Percentiles rank a stretch among this genome's conserved stretches.
phyloP scores from a whole-genome alignment of 2,329 filamentous ascomycete species.

The Penicillium corylophilum region DNA sequence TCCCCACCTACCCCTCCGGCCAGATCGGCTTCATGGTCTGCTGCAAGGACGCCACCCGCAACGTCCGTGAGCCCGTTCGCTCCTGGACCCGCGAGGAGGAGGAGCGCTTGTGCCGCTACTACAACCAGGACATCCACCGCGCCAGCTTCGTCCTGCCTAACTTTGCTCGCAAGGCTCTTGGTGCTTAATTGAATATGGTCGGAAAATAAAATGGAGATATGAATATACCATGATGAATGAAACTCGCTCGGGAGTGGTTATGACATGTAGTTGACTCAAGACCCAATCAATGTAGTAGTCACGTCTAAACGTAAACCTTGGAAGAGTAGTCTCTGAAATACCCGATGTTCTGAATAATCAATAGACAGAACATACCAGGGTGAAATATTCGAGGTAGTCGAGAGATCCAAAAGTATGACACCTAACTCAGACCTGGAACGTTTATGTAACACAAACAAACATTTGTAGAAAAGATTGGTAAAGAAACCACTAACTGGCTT shows the following conservation, averaged over 20 bases:
- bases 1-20: constrained; percentile 97
- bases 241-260: constrained; percentile 23
- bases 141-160: constrained; percentile 90
- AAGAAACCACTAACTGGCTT: no score
- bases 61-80: constrained; percentile 83
- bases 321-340: no score
- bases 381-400: no score
- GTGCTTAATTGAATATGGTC: constrained; percentile 12
- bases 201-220: constrained; percentile 16
- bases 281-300: no score
- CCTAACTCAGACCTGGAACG: no score
- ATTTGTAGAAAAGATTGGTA: no score
- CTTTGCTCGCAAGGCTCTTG: constrained; percentile 77
- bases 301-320: no score
- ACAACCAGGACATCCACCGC: constrained; percentile 95
- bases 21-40: constrained; percentile 99
- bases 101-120: constrained; percentile 90
- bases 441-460: no score
- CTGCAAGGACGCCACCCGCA: constrained; percentile 83
- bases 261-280: no score
- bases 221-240: constrained; percentile 23
- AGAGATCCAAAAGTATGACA: no score
- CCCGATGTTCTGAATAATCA: no score
- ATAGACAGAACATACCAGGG: no score
- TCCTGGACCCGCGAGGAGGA: constrained; percentile 83